Base-by-base conservation (phyloP, 768 basidiomycete species). In the Suillus tomentosus region DNA sequence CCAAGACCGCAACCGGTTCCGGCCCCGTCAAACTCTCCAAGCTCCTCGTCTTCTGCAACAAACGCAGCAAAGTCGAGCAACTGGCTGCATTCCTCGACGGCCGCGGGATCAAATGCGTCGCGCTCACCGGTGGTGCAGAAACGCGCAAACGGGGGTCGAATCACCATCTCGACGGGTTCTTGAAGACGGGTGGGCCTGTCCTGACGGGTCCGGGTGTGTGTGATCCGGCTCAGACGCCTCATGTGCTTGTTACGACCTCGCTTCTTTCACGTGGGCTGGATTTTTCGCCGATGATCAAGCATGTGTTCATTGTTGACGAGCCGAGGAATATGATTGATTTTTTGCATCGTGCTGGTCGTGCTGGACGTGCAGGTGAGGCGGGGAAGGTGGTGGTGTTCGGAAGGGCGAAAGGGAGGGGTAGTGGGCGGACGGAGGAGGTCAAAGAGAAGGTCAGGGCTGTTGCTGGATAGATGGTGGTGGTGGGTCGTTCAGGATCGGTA, bases 281-380 rank as follows among this genome's bases (percentile, higher is more conserved):
- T 74, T 97, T 97, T 70, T 80, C 87, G 15, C 88, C 93, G 0
- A 78, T 79, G 5, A 86, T 96, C 68, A 82, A 84, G 66, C 87
- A 95, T 69, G 91, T 96, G 3, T 90, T 97, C 74, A 89, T 96
- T 67, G 82, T 92, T 27, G 95, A 96, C 68, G 87, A 91, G 71
- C 95, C 95, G 22, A 80, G 91, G 68, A 96, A 94, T 73, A 91
- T 91, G 82, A 84, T 96, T 45, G 95, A 97, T 74, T 96, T 96
- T 73, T 74, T 97, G 65, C 95, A 97, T 77, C 87, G 95, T 5
- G 95, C 95, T 0, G 95, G 95, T 17, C 79, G 95, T 55, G 84
- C 91, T 0, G 94, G 88, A 2, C 79, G 94, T 37, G 93, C 92
- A 5, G 92, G 92, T 0, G 74, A 82, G 71, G 72, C 75, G 34